Evolutionary conservation across 2,329 filamentous ascomycete genomes (phyloP).

Genomic region (Lecanoromycetidae sp.): DNA sequence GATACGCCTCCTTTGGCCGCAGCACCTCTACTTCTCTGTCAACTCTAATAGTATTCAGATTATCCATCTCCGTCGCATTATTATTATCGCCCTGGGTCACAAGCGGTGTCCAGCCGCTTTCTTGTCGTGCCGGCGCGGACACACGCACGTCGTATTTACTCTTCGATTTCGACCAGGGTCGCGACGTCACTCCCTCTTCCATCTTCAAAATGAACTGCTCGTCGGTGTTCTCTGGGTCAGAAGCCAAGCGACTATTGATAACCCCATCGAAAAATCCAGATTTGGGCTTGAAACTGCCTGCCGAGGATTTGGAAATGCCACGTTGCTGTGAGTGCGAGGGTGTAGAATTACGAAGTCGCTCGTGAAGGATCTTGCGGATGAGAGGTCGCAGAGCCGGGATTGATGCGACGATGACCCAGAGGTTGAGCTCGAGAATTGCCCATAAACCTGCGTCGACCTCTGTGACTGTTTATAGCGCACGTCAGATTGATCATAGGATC

Average conservation of each 20-base stretch:
- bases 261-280: too few relatives aligned
- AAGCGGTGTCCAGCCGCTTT: neutral
- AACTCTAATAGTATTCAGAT: neutral
- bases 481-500: neutral
- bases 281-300: too few relatives aligned
- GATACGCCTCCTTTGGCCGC: neutral
- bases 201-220: neutral
- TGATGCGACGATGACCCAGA: neutral
- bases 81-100: neutral
- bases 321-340: neutral
- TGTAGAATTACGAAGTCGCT: too few relatives aligned
- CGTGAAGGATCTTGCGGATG: neutral
- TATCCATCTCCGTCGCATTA: neutral
- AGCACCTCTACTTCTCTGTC: neutral
- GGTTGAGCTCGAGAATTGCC: neutral
- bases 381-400: neutral
- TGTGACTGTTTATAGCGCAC: neutral
- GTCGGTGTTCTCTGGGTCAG: too few relatives aligned
- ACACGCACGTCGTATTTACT: neutral
- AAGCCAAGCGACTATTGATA: too few relatives aligned
- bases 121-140: neutral
- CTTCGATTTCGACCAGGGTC: neutral
- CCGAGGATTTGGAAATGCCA: neutral
- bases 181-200: neutral
- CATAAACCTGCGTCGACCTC: neutral